These are phyloP conservation scores for Theobroma grandiflorum DNA, from an alignment of 441 rosid genomes.

Conservation along the genomic window DNA sequence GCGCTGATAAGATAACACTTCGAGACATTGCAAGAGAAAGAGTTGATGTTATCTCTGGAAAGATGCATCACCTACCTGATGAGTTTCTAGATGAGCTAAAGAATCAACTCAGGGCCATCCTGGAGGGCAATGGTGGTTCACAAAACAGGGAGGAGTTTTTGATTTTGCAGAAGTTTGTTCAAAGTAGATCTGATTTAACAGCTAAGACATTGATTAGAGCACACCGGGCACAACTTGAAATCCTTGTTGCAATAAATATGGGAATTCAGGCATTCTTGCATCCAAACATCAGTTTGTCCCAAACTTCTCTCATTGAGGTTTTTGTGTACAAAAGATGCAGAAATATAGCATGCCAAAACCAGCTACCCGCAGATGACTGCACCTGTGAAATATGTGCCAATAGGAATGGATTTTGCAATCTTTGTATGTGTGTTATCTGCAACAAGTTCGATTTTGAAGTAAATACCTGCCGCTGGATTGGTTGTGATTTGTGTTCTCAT, in stretches of 20 bases:
- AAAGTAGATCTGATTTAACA: slow-evolving; percentile 80
- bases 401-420: slow-evolving; percentile 94
- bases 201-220: slow-evolving; percentile 86
- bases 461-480: slow-evolving; percentile 98
- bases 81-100: slow-evolving; percentile 85
- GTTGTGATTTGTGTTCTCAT: slow-evolving; percentile 95
- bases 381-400: slow-evolving; percentile 79
- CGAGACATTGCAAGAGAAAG: slow-evolving; percentile 87
- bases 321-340: slow-evolving; percentile 92
- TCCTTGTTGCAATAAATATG: slow-evolving; percentile 90
- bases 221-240: slow-evolving; percentile 85
- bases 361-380: slow-evolving; percentile 93
- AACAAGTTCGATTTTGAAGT: slow-evolving; percentile 97
- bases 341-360: slow-evolving; percentile 89
- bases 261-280: slow-evolving; percentile 97
- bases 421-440: slow-evolving; percentile 97
- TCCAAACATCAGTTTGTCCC: slow-evolving; percentile 89
- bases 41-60: slow-evolving; percentile 77
- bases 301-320: slow-evolving; percentile 85
- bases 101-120: slow-evolving; percentile 71
- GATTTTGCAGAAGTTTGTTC: slow-evolving; percentile 80
- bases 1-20: slow-evolving; percentile 74
- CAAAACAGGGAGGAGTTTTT: slow-evolving; percentile 83
- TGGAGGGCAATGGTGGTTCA: slow-evolving; percentile 86
- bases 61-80: slow-evolving; percentile 76